phyloP scores from a whole-genome alignment of 2,329 filamentous ascomycete species.

The Aspergillus pseudoglaucus region DNA sequence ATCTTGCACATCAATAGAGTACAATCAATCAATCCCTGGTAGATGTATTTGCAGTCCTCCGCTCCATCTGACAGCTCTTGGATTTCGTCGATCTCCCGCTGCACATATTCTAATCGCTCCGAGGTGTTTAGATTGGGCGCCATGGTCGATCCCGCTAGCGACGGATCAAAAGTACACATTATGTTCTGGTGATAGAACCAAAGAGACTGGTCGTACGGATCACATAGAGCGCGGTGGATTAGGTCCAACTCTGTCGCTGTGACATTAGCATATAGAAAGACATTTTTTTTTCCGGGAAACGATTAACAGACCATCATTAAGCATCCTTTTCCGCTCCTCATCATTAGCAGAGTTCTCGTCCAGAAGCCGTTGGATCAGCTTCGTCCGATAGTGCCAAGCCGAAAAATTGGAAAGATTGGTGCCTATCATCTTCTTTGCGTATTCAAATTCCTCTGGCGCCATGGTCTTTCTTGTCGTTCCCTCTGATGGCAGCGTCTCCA shows the following conservation, averaged over 20 bases:
- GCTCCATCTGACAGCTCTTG: constrained; percentile 60
- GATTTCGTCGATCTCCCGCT: constrained; percentile 66
- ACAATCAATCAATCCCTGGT: constrained; percentile 76
- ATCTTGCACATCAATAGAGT: constrained; percentile 51
- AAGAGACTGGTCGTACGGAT: constrained; percentile 88
- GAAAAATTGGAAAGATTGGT: constrained; percentile 91
- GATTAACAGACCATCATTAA: constrained; percentile 57
- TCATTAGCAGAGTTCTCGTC: constrained; percentile 62
- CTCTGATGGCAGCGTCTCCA: constrained; percentile 53
- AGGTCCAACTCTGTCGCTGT: constrained; percentile 58
- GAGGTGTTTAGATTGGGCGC: constrained; percentile 55
- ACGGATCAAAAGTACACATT: constrained; percentile 60
- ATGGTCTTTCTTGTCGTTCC: constrained; percentile 51
- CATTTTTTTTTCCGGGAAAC: neutral
- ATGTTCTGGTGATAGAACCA: constrained; percentile 97
- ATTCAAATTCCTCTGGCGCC: constrained; percentile 74
- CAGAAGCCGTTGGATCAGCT: constrained; percentile 71
- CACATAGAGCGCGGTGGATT: constrained; percentile 73
- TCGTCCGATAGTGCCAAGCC: constrained; percentile 88
- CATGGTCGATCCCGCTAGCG: constrained; percentile 51
- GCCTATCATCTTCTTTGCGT: constrained; percentile 83
- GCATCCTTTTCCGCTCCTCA: constrained; percentile 57
- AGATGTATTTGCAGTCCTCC: constrained; percentile 77
- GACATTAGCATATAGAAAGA: constrained; percentile 2
- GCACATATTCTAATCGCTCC: constrained; percentile 61